Evolutionary conservation across 768 basidiomycete genomes (phyloP), one percentile per base, ranked within the genome.

Genomic region (Leucocoprinus sp.): DNA sequence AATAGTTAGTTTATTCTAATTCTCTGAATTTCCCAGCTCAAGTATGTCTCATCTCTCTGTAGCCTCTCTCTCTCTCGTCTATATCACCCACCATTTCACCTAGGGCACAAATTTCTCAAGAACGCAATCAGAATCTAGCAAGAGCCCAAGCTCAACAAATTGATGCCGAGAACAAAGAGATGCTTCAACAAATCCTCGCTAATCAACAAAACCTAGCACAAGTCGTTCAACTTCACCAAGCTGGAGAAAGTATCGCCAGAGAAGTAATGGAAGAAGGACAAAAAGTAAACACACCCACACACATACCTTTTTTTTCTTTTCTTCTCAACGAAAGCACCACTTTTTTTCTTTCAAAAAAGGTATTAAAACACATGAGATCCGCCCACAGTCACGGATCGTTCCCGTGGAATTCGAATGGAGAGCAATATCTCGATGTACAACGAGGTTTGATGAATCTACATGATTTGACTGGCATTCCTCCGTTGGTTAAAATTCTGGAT

Each of bases 191-290:
- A 28, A 55, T 70, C 8, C 43, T 59, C 57, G 42, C 68, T 71
- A 42, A 57, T 69, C 12, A 54, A 57, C 29, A 57, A 61, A 15
- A 63, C 6, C 9, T 45, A 37, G 38, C 4, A 18, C 27, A 37
- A 6, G 44, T 74, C 2, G 58, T 62, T 18, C 62, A 68, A 31
- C 57, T 67, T 45, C 70, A 73, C 39, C 51, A 52, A 19, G 62
- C 65, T 31, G 73, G 71, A 2, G 64, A 67, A 21, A 62, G 56
- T 36, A 67, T 56, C 14, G 78, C 71, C 6, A 56, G 68, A 43
- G 57, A 62, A 4, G 60, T 80, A 28, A 80, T 80, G 79, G 64
- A 64, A 37, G 58, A 63, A 18, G 76, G 76, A 8, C 79, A 81
- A 61, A 60, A 62, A 55, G 76, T 74, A 52, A 7, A 44, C 50